Conservation (phyloP, 176 grass and related monocot species). For the Pontederia crassipes region DNA sequence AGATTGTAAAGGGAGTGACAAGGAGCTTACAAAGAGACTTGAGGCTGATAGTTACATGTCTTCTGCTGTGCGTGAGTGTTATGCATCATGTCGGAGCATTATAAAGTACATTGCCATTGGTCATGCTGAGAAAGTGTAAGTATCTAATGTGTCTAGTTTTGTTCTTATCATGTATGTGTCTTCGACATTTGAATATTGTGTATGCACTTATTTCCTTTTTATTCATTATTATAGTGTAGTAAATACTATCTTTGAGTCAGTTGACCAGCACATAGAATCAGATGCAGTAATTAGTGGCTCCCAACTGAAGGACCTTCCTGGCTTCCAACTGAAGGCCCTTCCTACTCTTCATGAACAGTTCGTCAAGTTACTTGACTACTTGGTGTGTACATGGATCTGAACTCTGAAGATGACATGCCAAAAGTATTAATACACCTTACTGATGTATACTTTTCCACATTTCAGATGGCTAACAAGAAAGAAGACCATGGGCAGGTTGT, state of each 20-base stretch:
- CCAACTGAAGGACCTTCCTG: no score
- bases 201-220: slow-evolving; percentile 10
- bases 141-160: slow-evolving; percentile 5
- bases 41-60: slow-evolving; percentile 60
- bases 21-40: slow-evolving; percentile 72
- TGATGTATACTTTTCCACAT: slow-evolving; percentile 3
- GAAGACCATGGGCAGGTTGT: slow-evolving; percentile 53
- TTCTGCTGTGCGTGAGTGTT: slow-evolving; percentile 80
- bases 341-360: slow-evolving; percentile 64
- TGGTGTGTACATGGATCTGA: slow-evolving; percentile 66
- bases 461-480: slow-evolving; percentile 50
- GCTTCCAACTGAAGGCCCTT: slow-evolving; percentile 53
- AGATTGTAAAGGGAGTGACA: slow-evolving; percentile 59
- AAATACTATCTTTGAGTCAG: slow-evolving; percentile 47
- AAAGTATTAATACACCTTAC: no score
- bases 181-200: slow-evolving; percentile 7
- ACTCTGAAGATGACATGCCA: background rate
- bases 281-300: slow-evolving; percentile 47
- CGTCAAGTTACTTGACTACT: slow-evolving; percentile 47
- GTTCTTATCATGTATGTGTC: slow-evolving; percentile 2
- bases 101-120: slow-evolving; percentile 64
- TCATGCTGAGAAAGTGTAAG: slow-evolving; percentile 50
- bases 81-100: slow-evolving; percentile 68
- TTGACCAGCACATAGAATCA: slow-evolving; percentile 39
- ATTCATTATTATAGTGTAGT: slow-evolving; percentile 56